These are phyloP conservation scores for Geotrichum bryndzae DNA, from an alignment of 1,139 yeast species.

Conservation along the genomic window DNA sequence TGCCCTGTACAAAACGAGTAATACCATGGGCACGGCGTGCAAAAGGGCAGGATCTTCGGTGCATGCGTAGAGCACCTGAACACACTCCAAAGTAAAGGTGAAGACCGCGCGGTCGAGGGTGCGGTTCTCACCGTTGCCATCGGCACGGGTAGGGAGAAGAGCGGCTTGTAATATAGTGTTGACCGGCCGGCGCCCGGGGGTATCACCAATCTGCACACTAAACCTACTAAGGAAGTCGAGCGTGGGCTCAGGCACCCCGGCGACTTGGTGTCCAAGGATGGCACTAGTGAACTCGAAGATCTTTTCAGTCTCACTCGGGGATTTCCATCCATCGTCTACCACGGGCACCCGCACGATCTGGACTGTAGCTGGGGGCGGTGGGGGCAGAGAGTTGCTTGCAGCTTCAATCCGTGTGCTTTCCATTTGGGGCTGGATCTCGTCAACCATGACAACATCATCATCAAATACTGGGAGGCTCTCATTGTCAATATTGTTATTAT, in stretches of 20 bases:
- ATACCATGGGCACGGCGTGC: slow-evolving; percentile 48
- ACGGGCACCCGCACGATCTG: neutral
- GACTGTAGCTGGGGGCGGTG: neutral
- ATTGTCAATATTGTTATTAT: neutral
- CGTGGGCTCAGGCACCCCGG: neutral
- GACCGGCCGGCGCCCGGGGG: neutral
- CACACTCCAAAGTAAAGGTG: neutral
- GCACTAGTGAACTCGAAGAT: neutral
- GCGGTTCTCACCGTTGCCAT: neutral
- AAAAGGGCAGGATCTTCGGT: neutral
- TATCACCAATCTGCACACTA: neutral
- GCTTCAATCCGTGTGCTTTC: neutral
- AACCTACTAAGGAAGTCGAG: slow-evolving; percentile 3
- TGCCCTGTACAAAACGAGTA: slow-evolving; percentile 49
- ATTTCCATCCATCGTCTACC: neutral
- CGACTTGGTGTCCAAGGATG: neutral
- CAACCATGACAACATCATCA: neutral
- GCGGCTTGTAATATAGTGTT: neutral
- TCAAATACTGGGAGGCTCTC: neutral
- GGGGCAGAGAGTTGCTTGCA: neutral
- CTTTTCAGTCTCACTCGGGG: neutral
- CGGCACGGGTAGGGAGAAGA: neutral
- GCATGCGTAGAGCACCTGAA: neutral
- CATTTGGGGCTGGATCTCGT: neutral
- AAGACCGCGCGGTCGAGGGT: neutral